Base-by-base conservation (phyloP, 345 rosid genomes). In the Diplotaxis tenuifolia region DNA sequence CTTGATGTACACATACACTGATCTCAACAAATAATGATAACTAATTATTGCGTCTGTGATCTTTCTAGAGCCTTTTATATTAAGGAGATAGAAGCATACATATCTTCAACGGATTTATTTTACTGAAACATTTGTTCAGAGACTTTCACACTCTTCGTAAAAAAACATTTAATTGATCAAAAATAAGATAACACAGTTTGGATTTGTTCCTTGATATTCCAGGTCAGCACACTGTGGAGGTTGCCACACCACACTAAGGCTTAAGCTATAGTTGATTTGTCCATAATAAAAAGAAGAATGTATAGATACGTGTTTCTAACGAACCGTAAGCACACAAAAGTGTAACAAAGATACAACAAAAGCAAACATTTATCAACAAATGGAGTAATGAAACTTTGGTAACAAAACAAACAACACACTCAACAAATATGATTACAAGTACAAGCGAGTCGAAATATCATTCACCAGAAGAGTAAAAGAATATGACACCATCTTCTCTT, bases 151-250 rank as follows among this genome's bases (percentile, higher is more conserved):
- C 1, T 15, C 38, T 70, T 29, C 47, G 18, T 29, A 70, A 29
- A 70, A 29, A 31, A 42, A 1, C 31, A 28, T 21, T 52, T 20
- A 8, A 34, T 20, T 21, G 9, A 32, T 10, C 4, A 32, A 20
- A 56, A 56, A 12, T 5, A 42, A 15, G n/a, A 12, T 18, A n/a
- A 9, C 0, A n/a, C 32, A 23, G 15, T 38, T 6, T 42, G 29
- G 65, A 27, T 58, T 58, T 62, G 69, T 25, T 62, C 6, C 0
- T n/a, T 34, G n/a, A 72, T 72, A 23, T 36, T 62, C 55, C 69
- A 72, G 21, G 55, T 72, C 28, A 53, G 42, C n/a, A n/a, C n/a
- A n/a, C n/a, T 38, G 19, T 34, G 27, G 27, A 56, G n/a, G 11
- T 56, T 16, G 52, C n/a, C n/a, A n/a, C n/a, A n/a, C 65, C 25